Percentiles rank a stretch among this genome's conserved stretches.
Conservation (phyloP, 768 basidiomycete genomes). For the Cystobasidium ongulense region DNA sequence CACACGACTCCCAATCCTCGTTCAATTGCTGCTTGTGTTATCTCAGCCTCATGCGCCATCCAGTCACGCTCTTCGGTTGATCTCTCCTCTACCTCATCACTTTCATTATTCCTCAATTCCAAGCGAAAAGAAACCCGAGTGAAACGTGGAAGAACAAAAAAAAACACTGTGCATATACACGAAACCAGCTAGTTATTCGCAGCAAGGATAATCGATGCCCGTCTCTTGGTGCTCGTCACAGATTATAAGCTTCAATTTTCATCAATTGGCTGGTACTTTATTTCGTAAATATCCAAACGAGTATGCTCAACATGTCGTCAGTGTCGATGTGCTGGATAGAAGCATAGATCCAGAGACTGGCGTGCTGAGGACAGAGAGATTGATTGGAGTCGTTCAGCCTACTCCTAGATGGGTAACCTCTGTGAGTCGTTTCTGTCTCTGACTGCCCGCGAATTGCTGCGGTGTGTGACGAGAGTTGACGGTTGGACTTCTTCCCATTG, state of each 20-base stretch:
- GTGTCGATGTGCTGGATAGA: slow-evolving; percentile 23
- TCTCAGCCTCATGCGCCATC: neutral
- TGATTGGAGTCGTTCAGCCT: slow-evolving; percentile 28
- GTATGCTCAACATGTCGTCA: slow-evolving; percentile 27
- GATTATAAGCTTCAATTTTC: slow-evolving; percentile 25
- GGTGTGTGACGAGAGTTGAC: neutral
- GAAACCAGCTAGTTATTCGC: neutral
- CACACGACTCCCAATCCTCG: too few relatives aligned
- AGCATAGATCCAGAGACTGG: slow-evolving; percentile 26
- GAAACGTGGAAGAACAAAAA: neutral
- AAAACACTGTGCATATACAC: neutral
- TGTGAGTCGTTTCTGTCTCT: neutral
- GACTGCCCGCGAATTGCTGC: neutral
- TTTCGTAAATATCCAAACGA: slow-evolving; percentile 31
- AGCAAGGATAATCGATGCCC: slow-evolving; percentile 7
- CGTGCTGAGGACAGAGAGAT: slow-evolving; percentile 21
- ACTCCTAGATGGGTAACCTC: slow-evolving; percentile 28
- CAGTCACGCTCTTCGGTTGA: neutral
- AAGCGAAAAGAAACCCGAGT: too few relatives aligned
- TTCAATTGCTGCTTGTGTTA: neutral
- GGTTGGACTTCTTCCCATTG: neutral
- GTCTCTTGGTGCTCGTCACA: slow-evolving; percentile 10
- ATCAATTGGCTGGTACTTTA: slow-evolving; percentile 18
- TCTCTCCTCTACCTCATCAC: neutral
- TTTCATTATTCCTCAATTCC: neutral